These are phyloP conservation scores for Phytophthora sp. DNA, from an alignment of 352 stramenopile species.

Conservation along the genomic window DNA sequence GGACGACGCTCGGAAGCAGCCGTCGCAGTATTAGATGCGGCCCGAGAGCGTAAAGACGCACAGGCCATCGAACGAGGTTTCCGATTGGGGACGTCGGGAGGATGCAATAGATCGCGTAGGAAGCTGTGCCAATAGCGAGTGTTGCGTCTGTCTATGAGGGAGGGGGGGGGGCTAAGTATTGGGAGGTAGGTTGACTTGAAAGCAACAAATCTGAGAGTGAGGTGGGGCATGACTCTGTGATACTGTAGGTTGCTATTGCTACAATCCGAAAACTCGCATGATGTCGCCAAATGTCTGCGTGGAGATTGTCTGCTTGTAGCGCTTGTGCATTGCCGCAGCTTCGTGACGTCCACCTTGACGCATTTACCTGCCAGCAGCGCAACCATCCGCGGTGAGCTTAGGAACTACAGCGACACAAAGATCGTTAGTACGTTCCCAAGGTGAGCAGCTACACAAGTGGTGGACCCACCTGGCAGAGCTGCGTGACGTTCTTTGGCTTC, in stretches of 20 bases:
- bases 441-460: too few relatives aligned
- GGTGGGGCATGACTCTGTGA: background rate
- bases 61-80: slow-evolving; percentile 51
- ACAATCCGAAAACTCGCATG: slow-evolving; percentile 56
- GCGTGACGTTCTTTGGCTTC: slow-evolving; percentile 83
- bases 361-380: slow-evolving; percentile 52
- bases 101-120: slow-evolving; percentile 41
- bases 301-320: slow-evolving; percentile 64
- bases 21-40: slow-evolving; percentile 47
- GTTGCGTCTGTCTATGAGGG: slow-evolving; percentile 48
- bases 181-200: too few relatives aligned
- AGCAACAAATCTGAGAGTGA: slow-evolving; percentile 28
- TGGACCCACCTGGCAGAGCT: slow-evolving; percentile 67
- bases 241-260: slow-evolving; percentile 1
- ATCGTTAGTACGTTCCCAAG: background rate
- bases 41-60: slow-evolving; percentile 49
- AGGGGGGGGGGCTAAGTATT: too few relatives aligned
- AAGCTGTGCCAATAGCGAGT: slow-evolving; percentile 50
- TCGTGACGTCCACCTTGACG: slow-evolving; percentile 45
- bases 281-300: slow-evolving; percentile 46
- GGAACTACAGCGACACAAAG: slow-evolving; percentile 59
- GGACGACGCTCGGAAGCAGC: slow-evolving; percentile 45
- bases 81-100: background rate
- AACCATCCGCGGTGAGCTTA: slow-evolving; percentile 69
- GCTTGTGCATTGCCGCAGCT: slow-evolving; percentile 66